These are phyloP conservation scores for Bipolaris victoriae DNA, from an alignment of 2,329 filamentous ascomycete species.

Conservation along the genomic window DNA sequence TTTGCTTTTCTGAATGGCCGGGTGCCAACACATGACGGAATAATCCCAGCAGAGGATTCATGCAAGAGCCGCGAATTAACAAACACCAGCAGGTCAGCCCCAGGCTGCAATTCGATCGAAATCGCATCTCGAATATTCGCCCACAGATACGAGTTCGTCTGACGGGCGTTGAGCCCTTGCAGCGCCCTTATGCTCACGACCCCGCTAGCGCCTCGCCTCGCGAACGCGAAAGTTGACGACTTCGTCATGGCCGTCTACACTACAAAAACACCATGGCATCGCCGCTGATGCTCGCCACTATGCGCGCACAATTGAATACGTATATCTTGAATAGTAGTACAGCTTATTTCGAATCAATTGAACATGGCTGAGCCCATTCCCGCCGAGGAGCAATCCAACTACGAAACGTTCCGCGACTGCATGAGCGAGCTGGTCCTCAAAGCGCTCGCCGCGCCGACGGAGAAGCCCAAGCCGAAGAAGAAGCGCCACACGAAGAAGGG, in stretches of 20 bases:
- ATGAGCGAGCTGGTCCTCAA: conserved; percentile 73
- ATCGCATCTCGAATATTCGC: conserved; percentile 9
- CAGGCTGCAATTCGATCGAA: background rate
- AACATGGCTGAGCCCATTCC: conserved; percentile 42
- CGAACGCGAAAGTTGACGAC: conserved; percentile 25
- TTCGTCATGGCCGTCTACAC: conserved; percentile 26
- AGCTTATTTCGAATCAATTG: background rate
- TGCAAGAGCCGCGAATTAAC: background rate
- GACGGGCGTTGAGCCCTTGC: conserved; percentile 11
- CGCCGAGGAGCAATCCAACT: conserved; percentile 59
- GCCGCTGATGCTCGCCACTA: conserved; percentile 7
- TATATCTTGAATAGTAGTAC: background rate
- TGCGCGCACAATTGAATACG: background rate
- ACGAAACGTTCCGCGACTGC: conserved; percentile 74
- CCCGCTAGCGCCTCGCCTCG: conserved; percentile 23
- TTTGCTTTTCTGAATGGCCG: background rate
- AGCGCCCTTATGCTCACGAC: conserved; percentile 19
- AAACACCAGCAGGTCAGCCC: background rate
- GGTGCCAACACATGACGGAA: background rate
- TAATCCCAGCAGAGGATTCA: background rate
- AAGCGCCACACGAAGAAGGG: conserved; percentile 41
- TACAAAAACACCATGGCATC: conserved; percentile 26
- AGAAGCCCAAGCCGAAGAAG: conserved; percentile 55
- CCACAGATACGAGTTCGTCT: conserved; percentile 15
- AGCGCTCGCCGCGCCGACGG: conserved; percentile 57